Conservation (phyloP, 2,329 filamentous ascomycete genomes). For the Neofusicoccum cordaticola region DNA sequence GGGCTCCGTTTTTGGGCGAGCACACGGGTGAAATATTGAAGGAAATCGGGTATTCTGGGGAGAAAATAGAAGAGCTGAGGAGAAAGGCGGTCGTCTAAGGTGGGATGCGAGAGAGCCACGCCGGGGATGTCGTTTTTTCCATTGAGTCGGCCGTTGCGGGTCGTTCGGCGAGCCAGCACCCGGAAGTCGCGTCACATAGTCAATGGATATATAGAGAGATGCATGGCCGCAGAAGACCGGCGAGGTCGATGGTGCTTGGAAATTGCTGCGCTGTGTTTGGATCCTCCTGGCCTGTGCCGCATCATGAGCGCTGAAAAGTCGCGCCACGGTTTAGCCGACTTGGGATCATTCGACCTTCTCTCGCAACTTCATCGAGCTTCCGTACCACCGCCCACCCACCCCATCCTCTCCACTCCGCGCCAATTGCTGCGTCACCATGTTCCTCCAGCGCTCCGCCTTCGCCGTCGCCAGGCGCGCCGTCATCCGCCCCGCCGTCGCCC, state of each 20-base stretch:
- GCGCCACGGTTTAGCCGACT: neutral
- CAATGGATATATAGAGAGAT: neutral
- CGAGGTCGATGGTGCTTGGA: slow-evolving; percentile 1
- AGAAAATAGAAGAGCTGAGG: neutral
- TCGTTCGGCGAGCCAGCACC: neutral
- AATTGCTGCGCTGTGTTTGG: slow-evolving; percentile 10
- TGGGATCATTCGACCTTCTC: slow-evolving; percentile 15
- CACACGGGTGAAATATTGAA: slow-evolving; percentile 25
- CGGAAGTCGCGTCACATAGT: too few species aligned
- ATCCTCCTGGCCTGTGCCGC: neutral
- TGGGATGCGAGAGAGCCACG: neutral
- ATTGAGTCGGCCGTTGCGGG: neutral
- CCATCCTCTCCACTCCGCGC: slow-evolving; percentile 33
- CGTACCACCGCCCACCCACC: slow-evolving; percentile 22
- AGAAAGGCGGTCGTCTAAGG: neutral
- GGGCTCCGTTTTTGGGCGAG: slow-evolving; percentile 31
- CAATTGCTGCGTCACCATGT: slow-evolving; percentile 41
- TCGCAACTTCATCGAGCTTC: slow-evolving; percentile 10
- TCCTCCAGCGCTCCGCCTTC: slow-evolving; percentile 51
- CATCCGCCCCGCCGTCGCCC: slow-evolving; percentile 39
- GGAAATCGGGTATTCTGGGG: slow-evolving; percentile 14
- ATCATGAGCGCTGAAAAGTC: neutral
- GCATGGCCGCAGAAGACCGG: neutral
- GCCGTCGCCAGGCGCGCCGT: slow-evolving; percentile 46
- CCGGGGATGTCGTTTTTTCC: neutral